Base-by-base conservation (phyloP, 257 asterid genomes). In the Capsicum pubescens region DNA sequence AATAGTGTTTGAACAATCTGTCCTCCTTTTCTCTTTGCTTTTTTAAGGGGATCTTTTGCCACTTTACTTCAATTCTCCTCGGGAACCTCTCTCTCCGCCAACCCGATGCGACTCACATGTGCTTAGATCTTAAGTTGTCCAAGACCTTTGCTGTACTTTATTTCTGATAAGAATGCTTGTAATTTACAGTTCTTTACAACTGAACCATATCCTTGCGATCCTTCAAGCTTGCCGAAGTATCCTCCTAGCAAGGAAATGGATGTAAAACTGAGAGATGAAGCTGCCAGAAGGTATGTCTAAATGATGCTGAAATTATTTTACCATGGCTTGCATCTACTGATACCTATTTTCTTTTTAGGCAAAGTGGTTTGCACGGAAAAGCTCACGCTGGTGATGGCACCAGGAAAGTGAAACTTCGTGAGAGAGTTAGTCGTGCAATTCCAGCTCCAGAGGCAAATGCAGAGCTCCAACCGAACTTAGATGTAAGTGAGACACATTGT, bases 181-280 rank as follows among this genome's bases (percentile, higher is more conserved):
- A 36, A 36, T 84, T 83, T 76, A 21, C 94, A 95, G 99, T 94
- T 92, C 87, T 93, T 94, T 79, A 84, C 88, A 12, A 88, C 93
- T 7, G 95, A 95, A 87, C 99, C 99, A 55, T 87, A 85, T 78
- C 97, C 98, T n/a, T 94, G 99, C 50, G 92, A 93, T 44, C 98
- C 99, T 21, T 94, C 95, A 79, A 89, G 92, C 83, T 84, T 95
- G 83, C 99, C 99, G 2, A 92, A 95, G 80, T 95, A 86, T 92
- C 97, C 97, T 83, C 98, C 99, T 8, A 94, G 95, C 95, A 95
- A 95, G 90, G 99, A 95, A 89, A 85, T 95, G 93, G 99, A 95
- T 86, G 83, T 94, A 81, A 95, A 95, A 89, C 84, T 94, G 89
- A 93, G 95, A 86, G 97, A 94, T 44, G 96, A 94, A 91, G 98